Base-by-base conservation (phyloP, 768 basidiomycete species). In the Kwoniella shandongensis region DNA sequence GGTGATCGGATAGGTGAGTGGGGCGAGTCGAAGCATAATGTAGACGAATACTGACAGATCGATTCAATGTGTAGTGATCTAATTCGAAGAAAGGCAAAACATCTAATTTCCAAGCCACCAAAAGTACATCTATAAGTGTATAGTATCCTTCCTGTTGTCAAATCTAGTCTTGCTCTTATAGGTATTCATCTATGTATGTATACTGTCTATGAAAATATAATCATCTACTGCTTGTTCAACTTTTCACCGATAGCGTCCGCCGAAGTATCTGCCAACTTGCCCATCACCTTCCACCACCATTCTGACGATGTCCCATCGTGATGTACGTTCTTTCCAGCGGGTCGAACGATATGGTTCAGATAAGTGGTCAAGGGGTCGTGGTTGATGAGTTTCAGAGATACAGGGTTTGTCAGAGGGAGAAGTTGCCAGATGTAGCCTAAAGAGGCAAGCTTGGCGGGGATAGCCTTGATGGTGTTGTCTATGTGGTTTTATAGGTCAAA, bases 1-100 rank as follows among this genome's bases (percentile, higher is more conserved):
- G 93, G 92, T 18, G 87, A 87, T 84, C 81, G 81, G 61, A 86
- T 93, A 44, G 79, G 90, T 91, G 73, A 69, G 87, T 82, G 12
- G 0, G 12, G 50, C 10, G 32, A 6, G 32, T 32, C 13, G 6
- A 32, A 6, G 13, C 6, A 13, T 32, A 13, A 13, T 6, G 32
- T 6, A 32, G 32, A 32, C 32, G 32, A 32, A n/a, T n/a, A n/a
- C n/a, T n/a, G n/a, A n/a, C n/a, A n/a, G 32, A 32, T 13, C 13
- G 32, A 32, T 32, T 32, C 32, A 13, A 32, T 32, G 32, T 13
- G 32, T 13, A 32, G 32, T 32, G 32, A 6, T 32, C 7, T 32
- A 32, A 32, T 32, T 32, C n/a, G n/a, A n/a, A n/a, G n/a, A n/a
- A n/a, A n/a, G n/a, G n/a, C n/a, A n/a, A n/a, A n/a, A n/a, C n/a